A percentile compares a stretch with the other conserved stretches of the same genome.
phyloP scores from a whole-genome alignment of 129 eudicot species.

The Smallanthus sonchifolius region DNA sequence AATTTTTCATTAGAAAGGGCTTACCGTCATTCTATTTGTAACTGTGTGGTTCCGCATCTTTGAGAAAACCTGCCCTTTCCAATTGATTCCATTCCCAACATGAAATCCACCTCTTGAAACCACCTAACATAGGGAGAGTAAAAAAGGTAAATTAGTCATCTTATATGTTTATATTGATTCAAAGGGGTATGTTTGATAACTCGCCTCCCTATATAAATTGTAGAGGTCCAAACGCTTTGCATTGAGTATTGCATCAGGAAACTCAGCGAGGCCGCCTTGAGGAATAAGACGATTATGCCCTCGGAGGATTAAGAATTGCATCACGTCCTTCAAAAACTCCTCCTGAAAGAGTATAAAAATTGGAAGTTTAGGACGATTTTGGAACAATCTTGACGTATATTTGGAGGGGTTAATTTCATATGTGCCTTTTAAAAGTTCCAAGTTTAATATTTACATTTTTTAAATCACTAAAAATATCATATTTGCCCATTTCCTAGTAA shows the following conservation, averaged over 20 bases:
- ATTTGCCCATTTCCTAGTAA: neutral
- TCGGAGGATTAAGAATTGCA: slow-evolving; percentile 92
- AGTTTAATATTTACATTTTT: neutral
- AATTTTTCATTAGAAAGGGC: slow-evolving; percentile 1
- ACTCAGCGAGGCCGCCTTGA: slow-evolving; percentile 98
- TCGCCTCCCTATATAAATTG: slow-evolving; percentile 92
- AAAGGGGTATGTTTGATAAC: neutral
- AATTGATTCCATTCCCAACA: slow-evolving; percentile 97
- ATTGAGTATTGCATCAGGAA: slow-evolving; percentile 96
- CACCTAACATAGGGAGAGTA: slow-evolving; percentile 44
- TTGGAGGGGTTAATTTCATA: neutral
- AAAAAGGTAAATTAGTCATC: slow-evolving; percentile 9
- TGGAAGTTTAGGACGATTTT: neutral
- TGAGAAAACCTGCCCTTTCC: slow-evolving; percentile 99
- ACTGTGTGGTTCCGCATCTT: slow-evolving; percentile 98
- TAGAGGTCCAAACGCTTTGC: slow-evolving; percentile 94
- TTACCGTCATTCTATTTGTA: slow-evolving; percentile 96
- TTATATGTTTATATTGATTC: neutral
- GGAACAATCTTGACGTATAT: no score
- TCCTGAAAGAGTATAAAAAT: slow-evolving; percentile 42
- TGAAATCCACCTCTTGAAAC: slow-evolving; percentile 99
- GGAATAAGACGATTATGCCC: slow-evolving; percentile 98
- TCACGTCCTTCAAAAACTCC: slow-evolving; percentile 90
- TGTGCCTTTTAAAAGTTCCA: neutral
- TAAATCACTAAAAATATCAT: neutral